Percentiles rank a stretch among this genome's conserved stretches.
Conservation (phyloP, 345 rosid species). For the Camelina neglecta region DNA sequence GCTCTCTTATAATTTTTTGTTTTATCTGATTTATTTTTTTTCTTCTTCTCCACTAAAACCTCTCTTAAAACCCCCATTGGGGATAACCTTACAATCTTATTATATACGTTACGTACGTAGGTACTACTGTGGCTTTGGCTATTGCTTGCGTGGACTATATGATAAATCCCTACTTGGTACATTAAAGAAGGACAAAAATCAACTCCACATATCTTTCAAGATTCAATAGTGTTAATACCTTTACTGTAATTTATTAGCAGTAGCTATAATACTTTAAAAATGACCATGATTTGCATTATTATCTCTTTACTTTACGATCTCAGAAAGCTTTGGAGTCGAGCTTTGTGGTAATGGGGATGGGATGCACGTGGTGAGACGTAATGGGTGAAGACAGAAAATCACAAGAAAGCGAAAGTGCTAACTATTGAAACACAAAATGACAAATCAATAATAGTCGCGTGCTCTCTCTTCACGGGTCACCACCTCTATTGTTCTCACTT, state of each 20-base stretch:
- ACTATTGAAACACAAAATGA: conserved; percentile 39
- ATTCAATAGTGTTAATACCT: background rate
- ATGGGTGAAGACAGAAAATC: conserved; percentile 38
- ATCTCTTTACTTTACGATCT: background rate
- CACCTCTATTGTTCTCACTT: conserved; percentile 33
- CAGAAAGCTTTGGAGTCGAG: conserved; percentile 12
- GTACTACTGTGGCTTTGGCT: background rate
- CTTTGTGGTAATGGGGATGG: conserved; percentile 11
- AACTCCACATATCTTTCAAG: too few relatives aligned
- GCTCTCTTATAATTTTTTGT: too few relatives aligned
- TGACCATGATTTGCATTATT: background rate
- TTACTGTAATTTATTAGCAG: too few relatives aligned
- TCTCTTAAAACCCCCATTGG: too few relatives aligned
- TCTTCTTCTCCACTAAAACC: too few relatives aligned
- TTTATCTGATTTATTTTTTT: too few relatives aligned
- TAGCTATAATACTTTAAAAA: background rate
- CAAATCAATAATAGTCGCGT: conserved; percentile 35
- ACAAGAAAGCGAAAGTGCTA: conserved; percentile 43
- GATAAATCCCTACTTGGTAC: background rate
- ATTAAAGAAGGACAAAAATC: background rate
- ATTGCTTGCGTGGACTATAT: background rate
- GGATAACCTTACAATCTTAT: too few relatives aligned
- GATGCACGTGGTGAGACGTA: conserved; percentile 39
- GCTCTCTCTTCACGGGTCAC: conserved; percentile 48
- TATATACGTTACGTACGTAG: too few relatives aligned